Base-by-base conservation (phyloP, 306 rosid species). In the Inga oerstediana region DNA sequence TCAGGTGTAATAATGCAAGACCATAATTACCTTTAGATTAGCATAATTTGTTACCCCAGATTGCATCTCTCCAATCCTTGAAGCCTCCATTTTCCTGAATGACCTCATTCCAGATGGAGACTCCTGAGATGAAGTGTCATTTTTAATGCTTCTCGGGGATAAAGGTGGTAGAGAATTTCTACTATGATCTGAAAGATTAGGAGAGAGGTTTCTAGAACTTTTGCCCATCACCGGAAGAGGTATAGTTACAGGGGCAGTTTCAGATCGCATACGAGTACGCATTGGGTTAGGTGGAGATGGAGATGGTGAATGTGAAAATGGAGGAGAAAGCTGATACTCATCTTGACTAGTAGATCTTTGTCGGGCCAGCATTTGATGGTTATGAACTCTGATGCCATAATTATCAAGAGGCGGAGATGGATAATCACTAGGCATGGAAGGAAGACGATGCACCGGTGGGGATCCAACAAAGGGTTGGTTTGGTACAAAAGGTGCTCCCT, bases 321-420 rank as follows among this genome's bases (percentile, higher is more conserved):
- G 98, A 84, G 98, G 98, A 74, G 98, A 94, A 61, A 94, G 98
- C 84, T 88, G 97, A 88, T 89, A 79, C 87, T 92, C 97, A 68
- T 94, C 95, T 1, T 85, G 81, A 84, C 82, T 80, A 27, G 78
- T 75, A 67, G 92, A 79, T 88, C 80, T 82, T 58, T 84, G 91
- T 81, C 87, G 79, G 79, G 81, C 75, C 58, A 48, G 87, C 34
- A 73, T 27, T 82, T 90, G 85, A 68, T 73, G 32, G 83, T 88
- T 86, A 78, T 82, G 95, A 82, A 70, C 59, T 85, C 88, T 86
- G 79, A 81, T 56, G 64, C 86, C 67, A 27, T 78, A 84, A 79
- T 66, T 85, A 80, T 89, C 98, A 84, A 81, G 76, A 80, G 97
- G 90, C 24, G 91, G 86, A 76, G 93, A 90, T 83, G 93, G 88